Evolutionary conservation across 805 yeast species (phyloP).

Genomic region (Wickerhamiella alocasiicola): DNA sequence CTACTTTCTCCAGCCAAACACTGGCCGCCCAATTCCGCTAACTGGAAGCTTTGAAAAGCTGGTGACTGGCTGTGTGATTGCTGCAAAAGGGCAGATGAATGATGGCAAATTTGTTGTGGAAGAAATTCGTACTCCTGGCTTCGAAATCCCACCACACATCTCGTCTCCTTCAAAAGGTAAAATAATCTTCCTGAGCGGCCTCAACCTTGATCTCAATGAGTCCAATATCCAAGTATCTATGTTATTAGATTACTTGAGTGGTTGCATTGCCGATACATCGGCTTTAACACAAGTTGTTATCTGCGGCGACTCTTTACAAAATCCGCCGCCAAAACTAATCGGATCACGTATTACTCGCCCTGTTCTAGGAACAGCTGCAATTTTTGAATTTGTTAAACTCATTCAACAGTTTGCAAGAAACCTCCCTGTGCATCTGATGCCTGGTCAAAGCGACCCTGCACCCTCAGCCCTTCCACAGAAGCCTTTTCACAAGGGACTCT

Average conservation of each 20-base stretch:
- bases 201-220: constrained; percentile 40
- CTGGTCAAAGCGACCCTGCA: constrained; percentile 81
- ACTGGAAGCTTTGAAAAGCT: constrained; percentile 32
- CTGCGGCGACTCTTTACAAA: constrained; percentile 57
- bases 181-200: constrained; percentile 67
- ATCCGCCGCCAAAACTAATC: constrained; percentile 20
- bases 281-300: constrained; percentile 43
- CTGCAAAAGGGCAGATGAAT: constrained; percentile 54
- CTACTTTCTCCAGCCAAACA: constrained; percentile 78
- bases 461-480: constrained; percentile 80
- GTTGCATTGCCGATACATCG: constrained; percentile 42
- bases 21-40: constrained; percentile 58
- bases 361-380: constrained; percentile 16
- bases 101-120: constrained; percentile 77
- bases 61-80: constrained; percentile 85
- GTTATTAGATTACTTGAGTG: constrained; percentile 56
- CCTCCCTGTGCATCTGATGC: constrained; percentile 65
- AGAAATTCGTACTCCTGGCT: constrained; percentile 62
- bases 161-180: constrained; percentile 21
- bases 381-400: constrained; percentile 39
- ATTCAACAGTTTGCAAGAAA: constrained; percentile 43
- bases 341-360: constrained; percentile 20
- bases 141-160: constrained; percentile 31
- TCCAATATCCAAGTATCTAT: constrained; percentile 31
- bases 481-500: constrained; percentile 68